Evolutionary conservation across 2,329 filamentous ascomycete species (phyloP), one percentile per base, ranked within the genome.

Genomic region (Fusarium siculi): DNA sequence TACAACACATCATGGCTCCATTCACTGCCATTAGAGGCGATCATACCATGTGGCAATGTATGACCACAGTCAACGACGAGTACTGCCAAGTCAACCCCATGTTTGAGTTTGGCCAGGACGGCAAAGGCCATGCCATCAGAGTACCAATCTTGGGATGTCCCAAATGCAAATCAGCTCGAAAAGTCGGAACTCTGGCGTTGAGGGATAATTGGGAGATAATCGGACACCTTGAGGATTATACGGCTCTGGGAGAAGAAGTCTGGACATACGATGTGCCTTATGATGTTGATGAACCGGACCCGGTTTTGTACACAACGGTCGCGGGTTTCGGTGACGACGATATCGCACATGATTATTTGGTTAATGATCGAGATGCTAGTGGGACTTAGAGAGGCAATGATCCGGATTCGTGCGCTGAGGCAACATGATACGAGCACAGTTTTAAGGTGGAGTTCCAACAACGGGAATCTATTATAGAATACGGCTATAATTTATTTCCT

Each of bases 301-400:
- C 12, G 0, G 44, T 30, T 21, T 4, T 47, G 9, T 47, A 47
- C 11, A 5, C 12, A 21, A 30, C 25, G 2, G 44, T 30, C 9
- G 44, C 19, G 9, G 7, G 25, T 10, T 47, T 47, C 9, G 6
- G 14, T 28, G 25, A 30, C 0, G 6, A 2, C 25, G 44, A 47
- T 11, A 7, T 30, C 12, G 0, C 0, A 0, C 21, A 47, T 10
- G 18, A 28, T 21, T 18, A 21, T 15, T 0, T 7, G 12, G 0
- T 1, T 12, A 28, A 4, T 8, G 9, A 2, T 8, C 6, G 1
- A 47, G 4, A 1, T 16, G 14, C 4, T 2, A 5, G n/a, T 4
- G 15, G 30, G 16, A 1, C 8, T 23, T 52, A 52, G 10, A 9
- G 5, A 2, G 21, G 0, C 2, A 23, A 14, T 4, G 15, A 16